Evolutionary conservation across 768 basidiomycete genomes (phyloP), one percentile per base, ranked within the genome.

Genomic region (Russula sp.): DNA sequence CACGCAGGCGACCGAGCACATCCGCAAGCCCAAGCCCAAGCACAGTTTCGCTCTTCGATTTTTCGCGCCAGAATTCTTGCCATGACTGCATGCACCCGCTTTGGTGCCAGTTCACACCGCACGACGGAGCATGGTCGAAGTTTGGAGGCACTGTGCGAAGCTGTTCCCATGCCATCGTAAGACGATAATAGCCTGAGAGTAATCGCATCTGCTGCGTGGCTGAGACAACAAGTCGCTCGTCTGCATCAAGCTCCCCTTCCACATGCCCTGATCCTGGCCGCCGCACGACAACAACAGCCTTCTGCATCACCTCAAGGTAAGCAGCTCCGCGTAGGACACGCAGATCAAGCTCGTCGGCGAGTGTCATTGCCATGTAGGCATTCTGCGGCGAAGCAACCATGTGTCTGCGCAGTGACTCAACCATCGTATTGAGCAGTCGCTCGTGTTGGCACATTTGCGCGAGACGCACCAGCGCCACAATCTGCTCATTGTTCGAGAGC

Each of bases 31-130:
- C 85, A 5, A 86, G 78, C 16, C 76, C 74, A 38, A 90, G 77
- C 32, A 90, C 82, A 3, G 78, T 72, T 40, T 89, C 88, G 51
- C 81, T 78, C 69, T 79, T 79, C 30, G 85, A 83, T 73, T 86
- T 88, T 68, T 89, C 88, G 73, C 86, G 87, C 89, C 89, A 90
- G 71, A 89, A 90, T 58, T 89, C 88, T 13, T 83, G 71, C 88
- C 88, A 90, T 61, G 83, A 83, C 72, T 88, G 87, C 26, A 80
- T 82, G 68, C 89, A 90, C 22, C 83, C 81, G 61, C 86, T 84
- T 69, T 87, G 86, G 70, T 88, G 85, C 86, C 87, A 90, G 11
- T 83, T 85, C 18, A 85, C 81, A 48, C 80, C 82, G 68, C 89
- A 89, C 4, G 82, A 75, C 9, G 81, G 72, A 2, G 84, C 80